A percentile compares a stretch with the other conserved stretches of the same genome.
Conservation (phyloP, 2,329 filamentous ascomycete species). For the Pseudogymnoascus sp. region DNA sequence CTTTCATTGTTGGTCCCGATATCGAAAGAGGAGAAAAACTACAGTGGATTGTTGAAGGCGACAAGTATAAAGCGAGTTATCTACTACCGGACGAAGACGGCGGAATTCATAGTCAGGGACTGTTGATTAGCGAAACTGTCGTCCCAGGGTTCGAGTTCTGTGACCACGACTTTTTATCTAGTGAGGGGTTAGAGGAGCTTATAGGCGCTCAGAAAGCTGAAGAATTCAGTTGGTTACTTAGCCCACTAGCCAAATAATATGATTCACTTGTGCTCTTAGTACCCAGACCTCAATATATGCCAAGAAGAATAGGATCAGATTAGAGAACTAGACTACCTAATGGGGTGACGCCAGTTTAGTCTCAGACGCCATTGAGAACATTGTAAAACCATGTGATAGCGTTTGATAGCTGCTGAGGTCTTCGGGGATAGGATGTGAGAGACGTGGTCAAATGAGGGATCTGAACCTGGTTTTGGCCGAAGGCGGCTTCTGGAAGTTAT, state of each 20-base stretch:
- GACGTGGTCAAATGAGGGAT: not conserved
- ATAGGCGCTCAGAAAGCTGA: slow-evolving; percentile 41
- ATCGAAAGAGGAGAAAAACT: slow-evolving; percentile 50
- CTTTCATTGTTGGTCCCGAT: slow-evolving; percentile 53
- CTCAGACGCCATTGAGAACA: not conserved
- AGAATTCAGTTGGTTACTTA: slow-evolving; percentile 41
- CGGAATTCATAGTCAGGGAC: slow-evolving; percentile 34
- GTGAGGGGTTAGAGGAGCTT: slow-evolving; percentile 41
- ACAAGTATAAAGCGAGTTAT: slow-evolving; percentile 58
- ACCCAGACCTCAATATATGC: not conserved
- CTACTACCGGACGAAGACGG: slow-evolving; percentile 40
- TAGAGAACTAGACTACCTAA: not conserved
- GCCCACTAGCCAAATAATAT: slow-evolving; percentile 20
- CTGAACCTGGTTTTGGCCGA: not conserved
- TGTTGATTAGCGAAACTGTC: slow-evolving; percentile 61
- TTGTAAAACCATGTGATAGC: not conserved
- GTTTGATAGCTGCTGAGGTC: not conserved
- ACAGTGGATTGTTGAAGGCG: slow-evolving; percentile 63
- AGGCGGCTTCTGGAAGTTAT: not conserved
- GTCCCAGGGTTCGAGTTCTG: slow-evolving; percentile 59
- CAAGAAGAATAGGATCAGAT: not conserved
- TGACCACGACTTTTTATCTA: slow-evolving; percentile 58
- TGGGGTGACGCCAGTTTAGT: not conserved
- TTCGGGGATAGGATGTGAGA: not conserved
- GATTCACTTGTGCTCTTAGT: not conserved